Conservation (phyloP, 176 grass and related monocot species). For the Rhipidocladum racemiflorum region DNA sequence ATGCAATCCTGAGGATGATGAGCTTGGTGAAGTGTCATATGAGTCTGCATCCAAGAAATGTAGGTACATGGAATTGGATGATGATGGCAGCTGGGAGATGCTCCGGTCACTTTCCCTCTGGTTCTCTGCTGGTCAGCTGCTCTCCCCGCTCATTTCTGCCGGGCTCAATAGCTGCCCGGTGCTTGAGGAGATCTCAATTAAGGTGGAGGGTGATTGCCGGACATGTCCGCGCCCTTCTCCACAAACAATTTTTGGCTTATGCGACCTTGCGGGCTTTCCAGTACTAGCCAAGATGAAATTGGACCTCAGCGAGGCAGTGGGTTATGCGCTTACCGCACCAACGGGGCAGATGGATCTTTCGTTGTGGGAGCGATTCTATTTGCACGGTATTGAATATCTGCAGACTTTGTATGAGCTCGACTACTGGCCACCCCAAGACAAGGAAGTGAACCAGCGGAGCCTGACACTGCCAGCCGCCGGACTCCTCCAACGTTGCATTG, state of each 20-base stretch:
- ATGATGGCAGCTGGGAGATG: slow-evolving; percentile 62
- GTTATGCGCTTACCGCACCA: slow-evolving; percentile 87
- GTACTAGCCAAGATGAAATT: slow-evolving; percentile 77
- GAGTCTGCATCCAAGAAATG: slow-evolving; percentile 63
- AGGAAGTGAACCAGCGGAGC: slow-evolving; percentile 85
- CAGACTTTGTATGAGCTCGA: slow-evolving; percentile 68
- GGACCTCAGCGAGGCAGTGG: slow-evolving; percentile 82
- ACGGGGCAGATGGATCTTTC: slow-evolving; percentile 87
- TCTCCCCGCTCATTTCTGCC: slow-evolving; percentile 56
- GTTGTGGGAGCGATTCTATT: slow-evolving; percentile 87
- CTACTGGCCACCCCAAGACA: slow-evolving; percentile 98
- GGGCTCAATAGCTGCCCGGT: slow-evolving; percentile 66
- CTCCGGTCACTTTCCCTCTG: slow-evolving; percentile 78
- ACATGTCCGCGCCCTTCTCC: slow-evolving; percentile 40
- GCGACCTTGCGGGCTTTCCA: slow-evolving; percentile 56
- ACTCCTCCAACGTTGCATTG: slow-evolving; percentile 44
- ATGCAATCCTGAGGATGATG: slow-evolving; percentile 40
- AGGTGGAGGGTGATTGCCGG: slow-evolving; percentile 87
- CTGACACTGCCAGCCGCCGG: slow-evolving; percentile 63
- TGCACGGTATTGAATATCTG: slow-evolving; percentile 64
- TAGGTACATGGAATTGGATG: slow-evolving; percentile 51
- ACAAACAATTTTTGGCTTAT: slow-evolving; percentile 49
- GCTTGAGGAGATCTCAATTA: slow-evolving; percentile 79
- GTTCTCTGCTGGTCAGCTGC: slow-evolving; percentile 69
- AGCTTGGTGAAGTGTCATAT: slow-evolving; percentile 24